Evolutionary conservation across 1,284 basidiomycete species (phyloP), one percentile per base, ranked within the genome.

Genomic region (Vanrija pseudolonga): DNA sequence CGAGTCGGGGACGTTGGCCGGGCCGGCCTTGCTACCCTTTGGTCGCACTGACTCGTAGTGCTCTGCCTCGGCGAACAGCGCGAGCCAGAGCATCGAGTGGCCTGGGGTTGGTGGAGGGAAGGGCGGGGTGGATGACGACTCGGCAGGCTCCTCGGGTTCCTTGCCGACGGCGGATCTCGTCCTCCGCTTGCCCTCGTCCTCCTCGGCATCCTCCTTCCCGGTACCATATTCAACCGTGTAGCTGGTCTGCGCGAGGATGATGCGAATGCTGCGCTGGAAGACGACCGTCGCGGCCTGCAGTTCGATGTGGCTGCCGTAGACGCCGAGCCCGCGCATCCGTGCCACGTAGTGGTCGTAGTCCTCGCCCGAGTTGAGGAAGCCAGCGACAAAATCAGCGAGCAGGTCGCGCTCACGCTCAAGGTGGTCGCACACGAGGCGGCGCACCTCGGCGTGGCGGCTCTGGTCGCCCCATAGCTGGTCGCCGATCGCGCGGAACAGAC

Each of bases 381-480:
- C 65, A 26, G 66, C 57, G 18, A 68, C 63, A 40, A 69, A 69
- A 18, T 61, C 65, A 22, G 66, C 60, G 59, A 72, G 62, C 12
- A 64, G 64, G 22, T 61, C 64, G 20, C 61, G 59, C 41, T 68
- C 59, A 14, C 50, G 47, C 44, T 71, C 65, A 20, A 74, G 59
- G 50, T 71, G 67, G 50, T 74, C 70, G 54, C 72, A 74, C 8
- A 71, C 66, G 18, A 70, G 42, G 50, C 65, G 64, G 11, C 72
- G 53, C 23, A 74, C 62, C 47, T 72, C 70, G 24, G 51, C 57
- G 47, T 74, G 70, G 4, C 68, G 61, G 42, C 63, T 65, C 56
- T 68, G 61, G 11, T 63, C 63, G 44, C 72, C 72, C 60, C 66
- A 74, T 5, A 72, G 60, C 53, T 74, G 72, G 51, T 72, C 70